Conservation (phyloP, 306 rosid species). For the Fragaria iinumae region DNA sequence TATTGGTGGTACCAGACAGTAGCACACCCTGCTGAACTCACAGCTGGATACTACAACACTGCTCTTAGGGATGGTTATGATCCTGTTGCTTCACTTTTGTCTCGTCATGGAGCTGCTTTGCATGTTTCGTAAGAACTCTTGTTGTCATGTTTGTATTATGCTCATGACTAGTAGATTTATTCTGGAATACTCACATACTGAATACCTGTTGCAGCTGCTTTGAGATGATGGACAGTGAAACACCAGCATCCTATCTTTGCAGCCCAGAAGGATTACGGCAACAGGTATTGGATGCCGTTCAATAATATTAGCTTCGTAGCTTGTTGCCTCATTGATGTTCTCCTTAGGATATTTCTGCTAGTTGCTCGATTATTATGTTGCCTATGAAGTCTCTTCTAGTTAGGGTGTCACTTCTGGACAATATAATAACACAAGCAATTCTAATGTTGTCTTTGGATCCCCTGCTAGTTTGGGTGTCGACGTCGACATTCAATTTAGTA, state of each 20-base stretch:
- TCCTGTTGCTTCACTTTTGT: conserved; percentile 31
- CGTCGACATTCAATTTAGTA: background rate
- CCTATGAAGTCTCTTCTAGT: background rate
- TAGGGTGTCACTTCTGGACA: background rate
- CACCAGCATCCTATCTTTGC: conserved; percentile 21
- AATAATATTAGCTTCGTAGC: background rate
- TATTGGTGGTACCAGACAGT: conserved; percentile 36
- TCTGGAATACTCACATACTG: conserved; percentile 11
- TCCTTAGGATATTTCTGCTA: background rate
- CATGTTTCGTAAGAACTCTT: conserved; percentile 32
- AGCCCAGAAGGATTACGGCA: conserved; percentile 41
- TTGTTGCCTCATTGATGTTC: background rate
- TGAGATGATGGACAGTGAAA: conserved; percentile 35
- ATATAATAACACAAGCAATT: background rate
- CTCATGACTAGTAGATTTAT: background rate
- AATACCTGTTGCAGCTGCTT: conserved; percentile 30
- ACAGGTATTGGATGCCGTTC: conserved; percentile 22
- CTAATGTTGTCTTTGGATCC: background rate
- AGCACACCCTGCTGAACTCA: conserved; percentile 40
- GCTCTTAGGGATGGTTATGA: conserved; percentile 37
- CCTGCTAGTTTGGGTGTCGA: background rate
- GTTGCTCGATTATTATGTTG: background rate
- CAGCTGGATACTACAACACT: conserved; percentile 42
- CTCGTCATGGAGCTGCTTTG: conserved; percentile 40
- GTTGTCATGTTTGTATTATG: background rate